Evolutionary conservation across 2,329 filamentous ascomycete genomes (phyloP).

Genomic region (Sclerotinia nivalis): DNA sequence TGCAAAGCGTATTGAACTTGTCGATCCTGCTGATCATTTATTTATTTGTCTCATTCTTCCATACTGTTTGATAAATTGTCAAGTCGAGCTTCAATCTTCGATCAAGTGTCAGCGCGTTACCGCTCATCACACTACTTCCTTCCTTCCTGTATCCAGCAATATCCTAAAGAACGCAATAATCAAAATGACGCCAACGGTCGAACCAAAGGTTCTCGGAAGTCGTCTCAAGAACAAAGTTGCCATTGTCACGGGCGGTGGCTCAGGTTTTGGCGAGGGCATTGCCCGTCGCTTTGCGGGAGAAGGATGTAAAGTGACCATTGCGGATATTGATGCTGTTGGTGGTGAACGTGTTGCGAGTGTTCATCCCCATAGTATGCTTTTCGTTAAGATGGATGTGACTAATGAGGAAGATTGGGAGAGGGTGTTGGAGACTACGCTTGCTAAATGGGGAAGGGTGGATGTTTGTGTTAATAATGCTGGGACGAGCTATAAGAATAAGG

Average conservation of each 20-base stretch:
- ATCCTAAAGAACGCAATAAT: no score
- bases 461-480: conserved; percentile 64
- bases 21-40: neutral
- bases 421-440: conserved; percentile 49
- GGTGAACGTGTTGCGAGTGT: conserved; percentile 51
- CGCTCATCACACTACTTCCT: no score
- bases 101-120: neutral
- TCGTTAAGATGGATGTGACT: conserved; percentile 52
- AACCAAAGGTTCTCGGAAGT: conserved; percentile 31
- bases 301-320: conserved; percentile 61
- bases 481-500: conserved; percentile 58
- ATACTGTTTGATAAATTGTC: neutral
- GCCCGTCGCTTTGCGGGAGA: conserved; percentile 59
- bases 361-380: conserved; percentile 40
- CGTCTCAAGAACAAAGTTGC: conserved; percentile 56
- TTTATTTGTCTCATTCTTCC: no score
- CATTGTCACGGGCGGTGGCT: conserved; percentile 60
- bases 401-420: conserved; percentile 54
- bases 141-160: neutral
- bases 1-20: neutral
- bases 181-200: conserved; percentile 26
- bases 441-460: conserved; percentile 54
- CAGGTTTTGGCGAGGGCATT: conserved; percentile 65
- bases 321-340: conserved; percentile 57
- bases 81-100: neutral